Conservation (phyloP, 805 yeast species). For the Priceomyces carsonii region DNA sequence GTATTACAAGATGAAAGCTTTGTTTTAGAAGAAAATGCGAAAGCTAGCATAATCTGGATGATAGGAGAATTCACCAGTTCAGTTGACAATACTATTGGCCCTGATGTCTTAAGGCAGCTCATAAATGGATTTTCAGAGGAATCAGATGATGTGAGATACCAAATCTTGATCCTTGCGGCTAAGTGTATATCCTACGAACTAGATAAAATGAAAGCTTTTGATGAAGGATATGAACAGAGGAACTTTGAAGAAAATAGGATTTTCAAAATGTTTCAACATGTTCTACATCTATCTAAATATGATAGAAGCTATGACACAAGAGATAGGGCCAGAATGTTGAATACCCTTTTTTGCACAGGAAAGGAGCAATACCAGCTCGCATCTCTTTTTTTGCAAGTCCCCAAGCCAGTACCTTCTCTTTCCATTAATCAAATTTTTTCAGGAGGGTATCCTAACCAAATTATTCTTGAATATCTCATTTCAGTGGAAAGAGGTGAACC, state of each 20-base stretch:
- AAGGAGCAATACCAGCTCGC: constrained; percentile 56
- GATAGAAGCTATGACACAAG: constrained; percentile 78
- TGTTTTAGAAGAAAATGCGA: constrained; percentile 48
- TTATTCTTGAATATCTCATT: constrained; percentile 19
- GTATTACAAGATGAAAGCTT: constrained; percentile 24
- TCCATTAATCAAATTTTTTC: constrained; percentile 17
- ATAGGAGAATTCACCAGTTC: constrained; percentile 72
- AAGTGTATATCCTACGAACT: constrained; percentile 64
- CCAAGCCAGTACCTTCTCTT: constrained; percentile 62
- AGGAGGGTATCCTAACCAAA: constrained; percentile 12
- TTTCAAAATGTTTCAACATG: constrained; percentile 58
- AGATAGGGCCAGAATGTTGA: constrained; percentile 78
- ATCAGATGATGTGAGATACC: constrained; percentile 60
- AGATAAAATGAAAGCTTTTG: constrained; percentile 33
- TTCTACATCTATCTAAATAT: constrained; percentile 64
- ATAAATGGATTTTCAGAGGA: constrained; percentile 56
- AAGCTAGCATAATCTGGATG: constrained; percentile 86
- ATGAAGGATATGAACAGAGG: constrained; percentile 11
- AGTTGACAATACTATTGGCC: constrained; percentile 50
- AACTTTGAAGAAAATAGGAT: constrained; percentile 18
- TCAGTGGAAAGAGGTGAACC: constrained; percentile 50
- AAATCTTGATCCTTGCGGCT: constrained; percentile 70
- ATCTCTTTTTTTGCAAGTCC: constrained; percentile 69
- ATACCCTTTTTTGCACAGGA: constrained; percentile 55
- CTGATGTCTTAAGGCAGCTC: constrained; percentile 70